phyloP scores from a whole-genome alignment of 1,284 basidiomycete species.

The Leccinum solheimii region DNA sequence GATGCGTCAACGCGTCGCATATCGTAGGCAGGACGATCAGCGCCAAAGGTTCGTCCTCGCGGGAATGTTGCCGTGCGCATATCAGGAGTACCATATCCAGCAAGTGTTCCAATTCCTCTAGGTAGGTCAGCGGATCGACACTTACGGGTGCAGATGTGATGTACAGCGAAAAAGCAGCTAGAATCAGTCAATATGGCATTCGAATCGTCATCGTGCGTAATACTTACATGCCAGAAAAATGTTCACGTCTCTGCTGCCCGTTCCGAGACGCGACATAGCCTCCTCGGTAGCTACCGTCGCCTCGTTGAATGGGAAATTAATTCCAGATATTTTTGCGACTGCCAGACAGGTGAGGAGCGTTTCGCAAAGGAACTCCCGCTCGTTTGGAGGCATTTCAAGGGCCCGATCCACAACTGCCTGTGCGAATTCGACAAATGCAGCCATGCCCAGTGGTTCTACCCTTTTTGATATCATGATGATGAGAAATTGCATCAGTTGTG shows the following conservation, averaged over 20 bases:
- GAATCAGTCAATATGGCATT: slow-evolving; percentile 10
- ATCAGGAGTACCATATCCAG: slow-evolving; percentile 50
- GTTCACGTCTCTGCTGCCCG: slow-evolving; percentile 8
- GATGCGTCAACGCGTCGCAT: slow-evolving; percentile 46
- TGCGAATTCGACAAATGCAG: slow-evolving; percentile 13
- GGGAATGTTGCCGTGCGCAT: slow-evolving; percentile 41
- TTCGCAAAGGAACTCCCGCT: slow-evolving; percentile 21
- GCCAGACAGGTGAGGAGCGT: slow-evolving; percentile 29
- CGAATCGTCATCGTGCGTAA: background rate
- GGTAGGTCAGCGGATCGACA: slow-evolving; percentile 39
- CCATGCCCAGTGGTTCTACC: slow-evolving; percentile 11
- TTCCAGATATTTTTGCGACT: slow-evolving; percentile 13
- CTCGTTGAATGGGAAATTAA: slow-evolving; percentile 11
- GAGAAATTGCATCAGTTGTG: slow-evolving; percentile 32
- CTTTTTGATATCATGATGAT: slow-evolving; percentile 23
- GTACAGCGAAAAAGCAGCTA: slow-evolving; percentile 52
- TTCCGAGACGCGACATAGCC: slow-evolving; percentile 29
- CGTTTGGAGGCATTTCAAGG: slow-evolving; percentile 10
- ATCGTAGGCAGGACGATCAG: slow-evolving; percentile 49
- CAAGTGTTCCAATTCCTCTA: slow-evolving; percentile 58
- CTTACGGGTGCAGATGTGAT: slow-evolving; percentile 33
- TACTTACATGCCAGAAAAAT: slow-evolving; percentile 30
- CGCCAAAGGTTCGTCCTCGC: slow-evolving; percentile 50
- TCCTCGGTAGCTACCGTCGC: slow-evolving; percentile 16
- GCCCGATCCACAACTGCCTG: slow-evolving; percentile 22